Base-by-base conservation (phyloP, 306 rosid species). In the Spatholobus suberectus region DNA sequence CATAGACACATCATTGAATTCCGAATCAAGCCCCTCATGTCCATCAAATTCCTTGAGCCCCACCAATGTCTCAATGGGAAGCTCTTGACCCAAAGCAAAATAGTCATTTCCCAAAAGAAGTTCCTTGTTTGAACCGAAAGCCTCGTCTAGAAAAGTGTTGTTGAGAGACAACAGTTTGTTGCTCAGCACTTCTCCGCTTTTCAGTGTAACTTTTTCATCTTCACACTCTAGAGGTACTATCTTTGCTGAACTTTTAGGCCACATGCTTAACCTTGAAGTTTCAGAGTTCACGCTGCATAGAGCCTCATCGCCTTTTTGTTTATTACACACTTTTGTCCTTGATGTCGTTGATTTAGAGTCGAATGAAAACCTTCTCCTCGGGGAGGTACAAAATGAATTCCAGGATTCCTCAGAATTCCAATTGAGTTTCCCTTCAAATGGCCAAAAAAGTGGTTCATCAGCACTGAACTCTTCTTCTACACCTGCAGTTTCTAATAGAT, bases 1-100 rank as follows among this genome's bases (percentile, higher is more conserved):
- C 20, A 77, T 35, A 81, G 82, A 86, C 41, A 12, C 57, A 52
- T 73, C 59, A 65, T 77, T 47, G 71, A 82, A 80, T 41, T 78
- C 92, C 2, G 70, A 80, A 80, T 86, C 90, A 84, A 91, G 57
- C 37, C 90, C 90, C 59, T 87, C 91, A 27, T 80, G 88, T 44
- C 91, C 92, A 62, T 89, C 91, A 78, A 89, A 91, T 73, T 87
- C 92, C 79, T 68, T 80, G 8, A 91, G 88, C 43, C 91, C 94
- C 77, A 89, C 74, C 85, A 91, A 24, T 79, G 32, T 74, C 90
- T 89, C 94, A 72, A 91, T 89, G 55, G 88, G 75, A 62, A 78
- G 57, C 27, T 82, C 82, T 76, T 72, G 51, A 69, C 43, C 73
- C 13, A 79, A 10, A 23, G 26, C 88, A 66, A 81, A 76, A 69